These are phyloP conservation scores for Claviceps purpurea DNA, from an alignment of 2,329 filamentous ascomycete species.

Conservation along the genomic window DNA sequence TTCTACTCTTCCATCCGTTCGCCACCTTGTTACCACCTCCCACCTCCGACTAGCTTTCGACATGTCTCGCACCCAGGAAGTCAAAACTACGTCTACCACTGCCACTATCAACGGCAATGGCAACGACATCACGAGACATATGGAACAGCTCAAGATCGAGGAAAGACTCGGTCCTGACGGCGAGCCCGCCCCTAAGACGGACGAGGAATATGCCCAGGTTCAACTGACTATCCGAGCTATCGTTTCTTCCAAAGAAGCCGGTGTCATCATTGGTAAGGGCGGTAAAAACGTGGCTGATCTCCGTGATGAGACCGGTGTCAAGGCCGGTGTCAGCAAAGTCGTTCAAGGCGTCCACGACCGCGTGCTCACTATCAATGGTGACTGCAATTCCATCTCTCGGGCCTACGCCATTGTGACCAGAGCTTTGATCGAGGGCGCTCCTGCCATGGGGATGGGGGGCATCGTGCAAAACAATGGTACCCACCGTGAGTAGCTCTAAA, in stretches of 20 bases:
- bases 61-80: conserved; percentile 53
- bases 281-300: conserved; percentile 97
- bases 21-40: background rate
- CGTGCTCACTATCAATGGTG: conserved; percentile 87
- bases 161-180: conserved; percentile 60
- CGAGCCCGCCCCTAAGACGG: conserved; percentile 74
- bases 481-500: conserved; percentile 53
- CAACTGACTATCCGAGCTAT: conserved; percentile 93
- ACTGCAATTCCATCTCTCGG: conserved; percentile 75
- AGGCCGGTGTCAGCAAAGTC: conserved; percentile 96
- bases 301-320: conserved; percentile 93
- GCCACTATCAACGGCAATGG: conserved; percentile 28
- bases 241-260: conserved; percentile 96
- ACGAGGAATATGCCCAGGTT: conserved; percentile 89
- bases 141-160: conserved; percentile 54
- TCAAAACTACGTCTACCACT: conserved; percentile 23
- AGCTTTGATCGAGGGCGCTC: conserved; percentile 81
- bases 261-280: conserved; percentile 96
- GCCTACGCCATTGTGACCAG: conserved; percentile 91
- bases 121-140: conserved; percentile 44
- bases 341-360: conserved; percentile 95
- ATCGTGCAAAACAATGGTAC: conserved; percentile 78
- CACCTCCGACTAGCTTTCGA: conserved; percentile 1
- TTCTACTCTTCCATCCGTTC: conserved; percentile 5
- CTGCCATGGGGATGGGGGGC: conserved; percentile 91